Conservation (phyloP, 2,329 filamentous ascomycete species). For the Alternaria gansuensis region DNA sequence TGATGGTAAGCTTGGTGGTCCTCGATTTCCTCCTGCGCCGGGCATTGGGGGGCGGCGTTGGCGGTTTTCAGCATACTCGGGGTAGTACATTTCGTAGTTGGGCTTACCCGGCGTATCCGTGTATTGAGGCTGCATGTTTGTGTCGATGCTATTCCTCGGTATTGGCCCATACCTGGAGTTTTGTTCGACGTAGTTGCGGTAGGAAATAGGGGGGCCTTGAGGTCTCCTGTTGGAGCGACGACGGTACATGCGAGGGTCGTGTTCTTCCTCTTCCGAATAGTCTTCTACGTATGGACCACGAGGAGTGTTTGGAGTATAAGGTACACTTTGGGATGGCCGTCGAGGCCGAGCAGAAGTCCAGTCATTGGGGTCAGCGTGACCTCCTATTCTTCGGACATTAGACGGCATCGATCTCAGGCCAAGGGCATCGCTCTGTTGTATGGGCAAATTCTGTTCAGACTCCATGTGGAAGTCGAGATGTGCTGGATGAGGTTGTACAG, state of each 20-base stretch:
- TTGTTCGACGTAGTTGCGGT: conserved; percentile 29
- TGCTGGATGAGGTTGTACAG: conserved; percentile 40
- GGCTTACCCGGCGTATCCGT: conserved; percentile 35
- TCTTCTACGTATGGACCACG: conserved; percentile 41
- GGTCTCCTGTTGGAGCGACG: conserved; percentile 35
- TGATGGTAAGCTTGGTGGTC: conserved; percentile 33
- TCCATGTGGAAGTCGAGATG: conserved; percentile 31
- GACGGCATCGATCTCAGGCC: conserved; percentile 19
- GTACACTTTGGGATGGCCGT: conserved; percentile 23
- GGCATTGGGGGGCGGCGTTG: conserved; percentile 23
- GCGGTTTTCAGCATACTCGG: conserved; percentile 33
- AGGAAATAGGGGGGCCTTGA: conserved; percentile 38
- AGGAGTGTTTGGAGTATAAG: conserved; percentile 15
- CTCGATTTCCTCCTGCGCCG: conserved; percentile 21
- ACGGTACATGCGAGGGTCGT: conserved; percentile 35
- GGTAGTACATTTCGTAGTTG: conserved; percentile 35
- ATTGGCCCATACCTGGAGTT: conserved; percentile 27
- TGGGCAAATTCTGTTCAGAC: conserved; percentile 23
- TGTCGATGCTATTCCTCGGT: conserved; percentile 30
- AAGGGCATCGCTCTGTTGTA: conserved; percentile 20
- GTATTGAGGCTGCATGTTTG: conserved; percentile 23
- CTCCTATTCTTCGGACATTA: conserved; percentile 21
- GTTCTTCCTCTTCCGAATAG: conserved; percentile 41
- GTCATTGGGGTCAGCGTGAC: conserved; percentile 26
- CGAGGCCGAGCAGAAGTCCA: conserved; percentile 16